Evolutionary conservation across 2,329 filamentous ascomycete genomes (phyloP), one percentile per base, ranked within the genome.

Genomic region (Xylariaceae sp.): DNA sequence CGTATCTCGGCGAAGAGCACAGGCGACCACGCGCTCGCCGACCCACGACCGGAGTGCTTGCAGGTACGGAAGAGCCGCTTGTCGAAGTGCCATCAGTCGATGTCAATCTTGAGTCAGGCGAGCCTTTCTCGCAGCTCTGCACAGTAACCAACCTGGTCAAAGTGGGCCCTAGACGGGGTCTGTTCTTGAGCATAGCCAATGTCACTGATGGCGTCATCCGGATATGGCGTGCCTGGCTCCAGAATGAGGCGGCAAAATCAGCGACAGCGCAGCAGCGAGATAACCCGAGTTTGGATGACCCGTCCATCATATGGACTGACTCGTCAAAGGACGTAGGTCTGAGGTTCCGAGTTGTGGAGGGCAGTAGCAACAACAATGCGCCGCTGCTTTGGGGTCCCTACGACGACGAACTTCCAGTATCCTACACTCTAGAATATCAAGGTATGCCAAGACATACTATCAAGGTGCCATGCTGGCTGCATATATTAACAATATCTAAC

Each of bases 91-190:
- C 83, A 2, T 73, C 68, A 12, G 76, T 85, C 44, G 76, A 75
- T 8, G 59, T 91, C 32, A 69, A 71, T 34, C 67, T 93, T 2
- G 87, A 90, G 49, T 74, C 75, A 2, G 74, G 79, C 47, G 86
- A 89, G 62, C 66, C 81, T 15, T 90, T 91, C 58, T 81, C 83
- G 1, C 87, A 93, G 63, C 72, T 93, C 9, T 85, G 83, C 57
- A 76, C 79, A 4, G 70, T 79, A 18, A 78, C 78, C 7, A 87
- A 82, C 54, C 63, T 94, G 29, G 81, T 88, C 45, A 83, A 83
- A 57, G 68, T 80, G 22, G 78, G 81, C 1, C 74, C 79, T 1
- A 72, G 71, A 19, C 72, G 69, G 17, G 81, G 79, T 3, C 59
- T 86, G 1, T 83, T 88, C 49, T 65, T 78, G 39, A 81, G 74